A percentile compares a stretch with the other conserved stretches of the same genome.
Evolutionary conservation across 139 green algal species (phyloP).

Genomic region (Tetraselmis striata): DNA sequence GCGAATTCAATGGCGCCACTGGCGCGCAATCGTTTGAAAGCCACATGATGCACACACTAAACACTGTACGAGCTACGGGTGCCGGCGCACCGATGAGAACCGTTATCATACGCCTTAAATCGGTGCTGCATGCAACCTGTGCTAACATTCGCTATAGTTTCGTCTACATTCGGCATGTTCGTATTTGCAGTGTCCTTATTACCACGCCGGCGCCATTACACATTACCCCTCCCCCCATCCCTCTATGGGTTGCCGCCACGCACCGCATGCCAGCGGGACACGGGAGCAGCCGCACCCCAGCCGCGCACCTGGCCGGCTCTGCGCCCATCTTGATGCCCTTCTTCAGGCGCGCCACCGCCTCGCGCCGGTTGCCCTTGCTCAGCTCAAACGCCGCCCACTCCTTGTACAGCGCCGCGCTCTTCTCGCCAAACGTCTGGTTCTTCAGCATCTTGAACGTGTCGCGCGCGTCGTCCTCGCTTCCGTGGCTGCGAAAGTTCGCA

Average conservation of each 20-base stretch:
- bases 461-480: constrained; percentile 66
- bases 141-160: no score
- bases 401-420: constrained; percentile 49
- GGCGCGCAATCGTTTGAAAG: no score
- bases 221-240: no score
- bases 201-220: no score
- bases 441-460: constrained; percentile 84
- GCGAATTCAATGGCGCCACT: no score
- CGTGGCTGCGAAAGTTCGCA: constrained; percentile 29
- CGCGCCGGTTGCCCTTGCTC: constrained; percentile 27
- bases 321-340: constrained; percentile 54
- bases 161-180: no score
- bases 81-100: no score
- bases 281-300: background rate
- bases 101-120: no score
- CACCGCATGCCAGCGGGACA: background rate
- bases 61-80: no score
- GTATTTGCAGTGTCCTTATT: no score
- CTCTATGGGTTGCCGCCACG: background rate
- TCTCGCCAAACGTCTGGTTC: constrained; percentile 55
- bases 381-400: constrained; percentile 74
- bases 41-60: no score
- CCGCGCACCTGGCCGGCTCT: constrained; percentile 38
- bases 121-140: no score
- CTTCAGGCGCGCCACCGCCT: constrained; percentile 45